Percentiles rank a stretch among this genome's conserved stretches.
phyloP scores from a whole-genome alignment of 2,329 filamentous ascomycete species.

The Penicillium sp. region DNA sequence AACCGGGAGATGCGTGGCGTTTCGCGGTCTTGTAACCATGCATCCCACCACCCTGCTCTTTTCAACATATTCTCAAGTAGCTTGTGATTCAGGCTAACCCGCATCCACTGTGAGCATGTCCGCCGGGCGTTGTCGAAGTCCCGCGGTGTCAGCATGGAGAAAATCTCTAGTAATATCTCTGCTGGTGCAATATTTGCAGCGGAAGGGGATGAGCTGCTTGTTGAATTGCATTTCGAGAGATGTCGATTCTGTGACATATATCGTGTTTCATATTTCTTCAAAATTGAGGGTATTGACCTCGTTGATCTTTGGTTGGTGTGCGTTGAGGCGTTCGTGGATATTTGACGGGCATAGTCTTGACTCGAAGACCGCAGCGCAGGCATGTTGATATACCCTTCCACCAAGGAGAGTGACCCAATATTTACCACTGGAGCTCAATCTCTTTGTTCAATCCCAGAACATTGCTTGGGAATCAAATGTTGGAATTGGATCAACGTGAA shows the following conservation, averaged over 20 bases:
- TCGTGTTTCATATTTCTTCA: background rate
- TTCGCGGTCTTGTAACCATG: constrained; percentile 32
- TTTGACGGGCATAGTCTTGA: constrained; percentile 1
- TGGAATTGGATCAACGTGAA: background rate
- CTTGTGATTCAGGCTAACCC: constrained; percentile 52
- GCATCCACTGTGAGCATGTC: constrained; percentile 60
- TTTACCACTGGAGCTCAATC: background rate
- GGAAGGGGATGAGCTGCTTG: constrained; percentile 16
- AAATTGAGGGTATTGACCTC: background rate
- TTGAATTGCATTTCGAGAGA: background rate
- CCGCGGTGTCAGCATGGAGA: constrained; percentile 43
- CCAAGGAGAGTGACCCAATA: background rate
- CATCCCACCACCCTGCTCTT: constrained; percentile 55
- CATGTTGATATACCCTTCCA: background rate
- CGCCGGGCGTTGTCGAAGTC: constrained; percentile 61
- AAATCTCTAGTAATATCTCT: constrained; percentile 52
- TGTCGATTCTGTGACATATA: background rate
- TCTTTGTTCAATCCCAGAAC: background rate
- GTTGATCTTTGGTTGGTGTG: background rate
- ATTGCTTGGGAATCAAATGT: background rate
- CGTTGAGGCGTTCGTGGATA: background rate
- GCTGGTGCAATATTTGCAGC: constrained; percentile 40
- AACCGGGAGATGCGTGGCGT: constrained; percentile 31
- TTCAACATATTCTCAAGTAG: constrained; percentile 55
- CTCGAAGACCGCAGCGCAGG: background rate